Evolutionary conservation across 768 basidiomycete genomes (phyloP), one percentile per base, ranked within the genome.

Genomic region (Naganishia antarctica): DNA sequence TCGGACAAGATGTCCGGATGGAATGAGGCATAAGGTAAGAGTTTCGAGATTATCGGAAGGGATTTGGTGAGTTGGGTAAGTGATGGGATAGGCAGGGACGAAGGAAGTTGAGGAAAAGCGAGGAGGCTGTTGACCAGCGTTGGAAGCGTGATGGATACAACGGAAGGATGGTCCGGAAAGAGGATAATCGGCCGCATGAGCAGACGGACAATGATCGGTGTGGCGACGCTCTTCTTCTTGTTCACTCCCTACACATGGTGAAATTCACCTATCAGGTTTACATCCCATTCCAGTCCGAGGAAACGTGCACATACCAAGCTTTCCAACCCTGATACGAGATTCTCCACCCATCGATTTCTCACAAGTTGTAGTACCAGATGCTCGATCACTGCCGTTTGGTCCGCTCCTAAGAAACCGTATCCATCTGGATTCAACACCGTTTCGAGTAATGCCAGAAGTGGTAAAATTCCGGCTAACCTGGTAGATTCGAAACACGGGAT

Each of bases 81-180:
- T 23, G 84, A 81, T 0, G 71, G 61, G 78, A 74, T 23, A 86
- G 79, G 37, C 84, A 87, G 48, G 88, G 79, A 8, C 85, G 87
- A 75, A 0, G 90, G 90, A 0, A 97, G 81, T 0, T 90, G 78
- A 0, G 89, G 87, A 46, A 93, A 80, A 1, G 86, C 82, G 63
- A 94, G 80, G 61, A 93, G 83, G 65, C 80, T 76, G 16, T 79
- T 71, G 60, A 88, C 68, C 29, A 88, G 70, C 71, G 31, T 76
- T 67, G 16, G 86, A 70, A 45, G 80, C 74, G 65, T 66, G 61
- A 23, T 21, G 16, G 34, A 48, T 23, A n/a, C 16, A 46, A 41
- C 43, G 60, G 44, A 37, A 0, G 47, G 37, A 32, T 49, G 61
- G 28, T 53, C 49, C 12, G 26, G 41, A 29, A 51, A 50, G 11